phyloP scores from a whole-genome alignment of 352 stramenopile species.

The Phytopythium montanum region DNA sequence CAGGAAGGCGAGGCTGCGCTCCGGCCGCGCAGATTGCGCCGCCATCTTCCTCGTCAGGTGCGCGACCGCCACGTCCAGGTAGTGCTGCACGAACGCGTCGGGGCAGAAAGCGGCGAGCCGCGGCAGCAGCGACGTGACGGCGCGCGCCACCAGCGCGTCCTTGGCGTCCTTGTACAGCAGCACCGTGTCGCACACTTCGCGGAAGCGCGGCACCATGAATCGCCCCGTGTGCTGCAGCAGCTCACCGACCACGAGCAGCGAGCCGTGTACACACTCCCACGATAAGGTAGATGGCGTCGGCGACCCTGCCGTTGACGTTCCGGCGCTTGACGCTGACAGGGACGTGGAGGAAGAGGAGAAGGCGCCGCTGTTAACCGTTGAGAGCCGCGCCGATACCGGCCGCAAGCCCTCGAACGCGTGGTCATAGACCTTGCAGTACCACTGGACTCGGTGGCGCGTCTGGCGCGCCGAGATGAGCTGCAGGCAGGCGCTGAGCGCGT shows the following conservation, averaged over 20 bases:
- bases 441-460: slow-evolving; percentile 83
- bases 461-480: slow-evolving; percentile 83
- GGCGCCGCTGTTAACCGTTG: slow-evolving; percentile 11
- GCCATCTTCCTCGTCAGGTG: slow-evolving; percentile 86
- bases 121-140: slow-evolving; percentile 89
- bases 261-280: slow-evolving; percentile 91
- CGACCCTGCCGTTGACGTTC: slow-evolving; percentile 7
- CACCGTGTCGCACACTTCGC: slow-evolving; percentile 94
- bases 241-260: slow-evolving; percentile 93
- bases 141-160: slow-evolving; percentile 77
- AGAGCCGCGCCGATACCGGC: slow-evolving; percentile 9
- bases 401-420: slow-evolving; percentile 84
- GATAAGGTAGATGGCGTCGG: slow-evolving; percentile 23
- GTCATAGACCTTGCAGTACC: slow-evolving; percentile 92
- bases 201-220: slow-evolving; percentile 98
- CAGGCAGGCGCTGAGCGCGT: slow-evolving; percentile 84
- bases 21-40: slow-evolving; percentile 42
- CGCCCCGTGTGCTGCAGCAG: slow-evolving; percentile 92
- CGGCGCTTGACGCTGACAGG: slow-evolving; percentile 11
- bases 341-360: slow-evolving; percentile 8
- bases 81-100: slow-evolving; percentile 92
- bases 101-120: slow-evolving; percentile 91
- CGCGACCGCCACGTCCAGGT: slow-evolving; percentile 79
- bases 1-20: slow-evolving; percentile 88
- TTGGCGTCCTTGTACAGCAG: slow-evolving; percentile 92